Evolutionary conservation across 768 basidiomycete genomes (phyloP), one percentile per base, ranked within the genome.

Genomic region (Sistotremastrum suecicum): DNA sequence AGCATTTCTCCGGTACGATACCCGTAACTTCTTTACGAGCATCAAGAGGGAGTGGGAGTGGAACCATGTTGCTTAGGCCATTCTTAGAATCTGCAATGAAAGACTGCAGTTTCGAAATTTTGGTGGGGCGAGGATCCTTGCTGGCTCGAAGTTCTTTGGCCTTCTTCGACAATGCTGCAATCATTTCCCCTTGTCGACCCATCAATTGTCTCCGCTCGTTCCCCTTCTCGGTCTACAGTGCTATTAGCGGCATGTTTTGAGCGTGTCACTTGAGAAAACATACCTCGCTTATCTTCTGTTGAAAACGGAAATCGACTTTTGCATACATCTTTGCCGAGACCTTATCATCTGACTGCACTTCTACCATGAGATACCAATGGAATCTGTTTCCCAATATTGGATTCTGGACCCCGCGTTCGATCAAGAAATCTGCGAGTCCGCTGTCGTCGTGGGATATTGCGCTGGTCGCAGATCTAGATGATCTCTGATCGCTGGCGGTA

Each of bases 291-390:
- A 98, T 78, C 61, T 83, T 82, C 56, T 74, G 79, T 76, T 89
- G 83, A 57, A 90, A 98, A 50, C 83, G 83, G 67, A 77, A 92
- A 5, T 87, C 86, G 5, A 95, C 87, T 37, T 80, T 72, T 3
- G 83, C 88, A 53, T 91, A 98, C 84, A 94, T 90, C 67, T 89
- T 91, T 3, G 86, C 85, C 59, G 88, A 77, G 28, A 78, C 68
- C 49, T 79, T 78, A 56, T 91, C 88, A 55, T 91, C 87, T 39
- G 87, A 64, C 20, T 88, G 86, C 11, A 90, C 80, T 59, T 98
- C 95, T 3, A 98, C 92, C 77, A 91, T 90, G 46, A 98, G 77
- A 55, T 98, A 99, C 95, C 95, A 98, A 59, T 94, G 85, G 51
- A 98, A 68, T 29, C 87, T 72, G 54, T 97, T 97, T 0, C 92